Conservation (phyloP, 495 filamentous ascomycete species). For the Penicillium alfredii region DNA sequence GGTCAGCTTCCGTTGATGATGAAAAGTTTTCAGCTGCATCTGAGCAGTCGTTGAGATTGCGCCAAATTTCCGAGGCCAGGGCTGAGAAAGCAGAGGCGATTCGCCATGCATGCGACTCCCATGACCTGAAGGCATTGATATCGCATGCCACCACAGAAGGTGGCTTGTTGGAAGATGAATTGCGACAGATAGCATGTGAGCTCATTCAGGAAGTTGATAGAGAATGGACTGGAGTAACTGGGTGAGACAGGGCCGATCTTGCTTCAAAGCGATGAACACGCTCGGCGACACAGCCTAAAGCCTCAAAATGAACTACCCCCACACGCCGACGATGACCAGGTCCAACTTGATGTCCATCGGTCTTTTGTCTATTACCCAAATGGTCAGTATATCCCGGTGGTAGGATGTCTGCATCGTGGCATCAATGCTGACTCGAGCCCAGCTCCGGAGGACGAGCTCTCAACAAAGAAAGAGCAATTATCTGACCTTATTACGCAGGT, state of each 20-base stretch:
- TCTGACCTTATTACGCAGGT: slow-evolving; percentile 69
- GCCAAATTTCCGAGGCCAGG: slow-evolving; percentile 3
- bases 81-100: slow-evolving; percentile 45
- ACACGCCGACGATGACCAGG: slow-evolving; percentile 83
- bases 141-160: slow-evolving; percentile 63
- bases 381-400: slow-evolving; percentile 53
- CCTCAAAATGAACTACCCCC: slow-evolving; percentile 52
- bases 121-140: slow-evolving; percentile 57
- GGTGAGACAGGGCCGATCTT: slow-evolving; percentile 65
- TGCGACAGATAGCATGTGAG: slow-evolving; percentile 82
- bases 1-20: neutral
- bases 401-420: too few species aligned
- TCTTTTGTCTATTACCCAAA: slow-evolving; percentile 96
- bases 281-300: slow-evolving; percentile 15
- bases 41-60: slow-evolving; percentile 1
- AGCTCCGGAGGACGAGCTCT: slow-evolving; percentile 52
- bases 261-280: slow-evolving; percentile 49
- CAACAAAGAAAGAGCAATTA: slow-evolving; percentile 61
- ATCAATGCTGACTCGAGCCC: neutral
- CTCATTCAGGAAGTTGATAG: slow-evolving; percentile 18
- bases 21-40: slow-evolving; percentile 1
- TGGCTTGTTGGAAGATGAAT: slow-evolving; percentile 73
- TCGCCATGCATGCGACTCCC: slow-evolving; percentile 57
- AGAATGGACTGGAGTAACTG: slow-evolving; percentile 5
- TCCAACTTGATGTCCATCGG: slow-evolving; percentile 84